Evolutionary conservation across 2,329 filamentous ascomycete genomes (phyloP), one percentile per base, ranked within the genome.

Genomic region (Lasiodiplodia sp.): DNA sequence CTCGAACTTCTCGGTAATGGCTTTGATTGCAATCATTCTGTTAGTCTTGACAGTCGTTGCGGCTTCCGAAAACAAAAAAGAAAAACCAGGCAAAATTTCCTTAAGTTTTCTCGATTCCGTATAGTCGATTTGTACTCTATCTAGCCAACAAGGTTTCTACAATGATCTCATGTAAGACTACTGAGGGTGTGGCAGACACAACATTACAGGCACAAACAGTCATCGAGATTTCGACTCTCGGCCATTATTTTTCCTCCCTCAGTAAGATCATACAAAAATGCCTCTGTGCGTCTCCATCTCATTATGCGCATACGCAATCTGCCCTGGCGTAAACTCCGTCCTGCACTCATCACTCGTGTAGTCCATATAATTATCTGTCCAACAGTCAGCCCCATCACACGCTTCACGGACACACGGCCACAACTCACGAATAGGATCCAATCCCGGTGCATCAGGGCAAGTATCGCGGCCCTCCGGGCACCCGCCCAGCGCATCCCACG

Each of bases 331-430:
- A 38, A 64, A 64, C 40, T 64, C 60, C 12, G 25, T 38, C 44
- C 49, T 51, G 6, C 60, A 64, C 23, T 49, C 60, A 52, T 64
- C 60, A 25, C 49, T 51, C 40, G 53, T 53, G 71, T 79, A 80
- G 57, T 79, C 78, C 78, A 80, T 80, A 69, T 75, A 80, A 69
- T 80, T 80, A 67, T 77, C 56, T 58, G 5, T 16, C 23, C 3
- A 2, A 11, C 14, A 5, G 37, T 58, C 18, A 58, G 56, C 34
- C 14, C 12, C 6, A 25, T 1, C n/a, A n/a, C 25, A 8, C 25
- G 10, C 7, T 18, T 34, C 4, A 37, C 11, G 3, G 2, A n/a
- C 4, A 44, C 23, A 12, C 10, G 31, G 2, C 28, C 10, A 3
- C 38, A 10, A 49, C 58, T 49, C 25, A 63, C 58, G 76, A 55